Evolutionary conservation across 192 early-diverging fungal genomes (phyloP).

Genomic region (Obelidium mucronatum): DNA sequence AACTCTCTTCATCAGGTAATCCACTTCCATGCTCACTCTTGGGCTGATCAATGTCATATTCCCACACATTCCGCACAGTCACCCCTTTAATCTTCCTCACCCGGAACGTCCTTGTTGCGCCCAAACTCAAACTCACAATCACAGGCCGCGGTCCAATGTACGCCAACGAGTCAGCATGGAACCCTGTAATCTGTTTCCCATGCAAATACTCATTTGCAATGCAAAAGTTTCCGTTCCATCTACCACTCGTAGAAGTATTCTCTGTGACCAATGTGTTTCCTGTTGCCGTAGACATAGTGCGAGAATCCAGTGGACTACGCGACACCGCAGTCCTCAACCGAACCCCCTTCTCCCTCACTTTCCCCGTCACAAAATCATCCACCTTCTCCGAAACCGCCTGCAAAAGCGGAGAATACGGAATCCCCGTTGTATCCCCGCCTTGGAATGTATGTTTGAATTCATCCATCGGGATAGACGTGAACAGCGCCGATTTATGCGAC

Average conservation of each 20-base stretch:
- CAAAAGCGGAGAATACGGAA: not conserved
- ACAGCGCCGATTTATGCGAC: conserved; percentile 11
- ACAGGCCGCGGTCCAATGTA: conserved; percentile 57
- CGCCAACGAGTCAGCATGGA: conserved; percentile 53
- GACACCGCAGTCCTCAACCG: conserved; percentile 18
- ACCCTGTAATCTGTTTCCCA: conserved; percentile 45
- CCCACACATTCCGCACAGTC: conserved; percentile 4
- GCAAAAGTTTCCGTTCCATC: conserved; percentile 50
- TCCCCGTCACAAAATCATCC: conserved; percentile 6
- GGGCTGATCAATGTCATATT: not conserved
- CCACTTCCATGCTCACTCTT: not conserved
- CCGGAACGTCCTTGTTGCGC: conserved; percentile 54
- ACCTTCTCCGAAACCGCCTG: not conserved
- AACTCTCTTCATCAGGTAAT: not conserved
- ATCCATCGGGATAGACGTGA: not conserved
- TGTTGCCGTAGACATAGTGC: no score
- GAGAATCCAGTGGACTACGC: not conserved
- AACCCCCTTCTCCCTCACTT: not conserved
- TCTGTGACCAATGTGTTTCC: no score
- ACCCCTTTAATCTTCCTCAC: conserved; percentile 31
- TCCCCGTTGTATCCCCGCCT: not conserved
- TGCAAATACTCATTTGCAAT: conserved; percentile 53
- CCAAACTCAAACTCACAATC: conserved; percentile 56
- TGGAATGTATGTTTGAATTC: conserved; percentile 5
- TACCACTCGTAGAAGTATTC: not conserved